These are phyloP conservation scores for Vickermania spadyakhi DNA, from an alignment of 208 protist species.

Conservation along the genomic window DNA sequence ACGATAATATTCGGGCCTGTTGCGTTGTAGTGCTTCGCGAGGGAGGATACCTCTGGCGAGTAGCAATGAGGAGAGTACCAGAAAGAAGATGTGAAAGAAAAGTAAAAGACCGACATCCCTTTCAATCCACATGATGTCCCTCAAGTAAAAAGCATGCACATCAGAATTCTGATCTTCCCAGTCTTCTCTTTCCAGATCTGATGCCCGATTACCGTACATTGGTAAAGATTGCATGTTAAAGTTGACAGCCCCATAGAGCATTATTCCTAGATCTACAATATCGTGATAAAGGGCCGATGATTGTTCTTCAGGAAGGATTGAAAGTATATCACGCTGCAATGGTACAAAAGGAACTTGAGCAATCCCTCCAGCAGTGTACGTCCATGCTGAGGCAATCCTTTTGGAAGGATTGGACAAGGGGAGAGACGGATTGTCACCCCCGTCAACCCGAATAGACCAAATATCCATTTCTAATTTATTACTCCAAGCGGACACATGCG, in stretches of 20 bases:
- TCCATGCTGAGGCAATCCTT: neutral
- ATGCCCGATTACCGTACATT: neutral
- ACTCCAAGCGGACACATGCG: neutral
- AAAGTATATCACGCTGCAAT: neutral
- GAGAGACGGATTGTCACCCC: neutral
- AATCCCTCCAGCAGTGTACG: neutral
- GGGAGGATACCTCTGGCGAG: neutral
- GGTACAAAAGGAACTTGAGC: neutral
- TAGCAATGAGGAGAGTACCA: neutral
- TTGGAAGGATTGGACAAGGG: neutral
- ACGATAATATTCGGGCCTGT: neutral
- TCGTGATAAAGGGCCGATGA: neutral
- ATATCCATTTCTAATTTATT: neutral
- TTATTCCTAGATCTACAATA: neutral
- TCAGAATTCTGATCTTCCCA: neutral
- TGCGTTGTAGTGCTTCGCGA: neutral
- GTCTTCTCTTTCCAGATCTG: neutral
- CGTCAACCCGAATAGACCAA: neutral
- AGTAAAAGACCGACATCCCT: neutral
- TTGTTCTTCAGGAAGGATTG: neutral
- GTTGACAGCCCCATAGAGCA: neutral
- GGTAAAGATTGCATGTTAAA: neutral
- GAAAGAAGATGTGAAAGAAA: neutral
- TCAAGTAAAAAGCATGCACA: neutral
- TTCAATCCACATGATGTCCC: neutral